Percentiles rank a stretch among this genome's conserved stretches.
Evolutionary conservation across 2,329 filamentous ascomycete species (phyloP).

Genomic region (Hirsutella thompsonii): DNA sequence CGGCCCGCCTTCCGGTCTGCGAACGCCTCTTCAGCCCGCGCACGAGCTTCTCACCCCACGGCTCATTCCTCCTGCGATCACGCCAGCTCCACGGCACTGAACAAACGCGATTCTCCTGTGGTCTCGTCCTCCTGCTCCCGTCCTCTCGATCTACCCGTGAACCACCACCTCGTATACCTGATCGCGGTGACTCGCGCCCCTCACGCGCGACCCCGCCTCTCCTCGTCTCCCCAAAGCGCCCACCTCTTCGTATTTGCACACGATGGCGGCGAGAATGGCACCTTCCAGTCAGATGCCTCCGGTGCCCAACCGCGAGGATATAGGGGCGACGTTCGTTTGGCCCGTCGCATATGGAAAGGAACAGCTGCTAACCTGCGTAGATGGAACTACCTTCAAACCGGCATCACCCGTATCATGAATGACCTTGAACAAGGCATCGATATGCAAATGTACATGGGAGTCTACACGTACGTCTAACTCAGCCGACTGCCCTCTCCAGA

Average conservation of each 20-base stretch:
- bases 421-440: conserved; percentile 87
- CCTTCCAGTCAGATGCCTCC: conserved; percentile 36
- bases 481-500: neutral
- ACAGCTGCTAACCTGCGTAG: conserved; percentile 29
- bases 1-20: neutral
- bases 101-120: no score
- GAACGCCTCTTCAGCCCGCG: neutral
- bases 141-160: neutral
- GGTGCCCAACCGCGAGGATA: conserved; percentile 49
- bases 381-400: conserved; percentile 80
- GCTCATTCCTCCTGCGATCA: neutral
- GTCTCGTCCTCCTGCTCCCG: neutral
- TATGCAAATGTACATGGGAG: conserved; percentile 93
- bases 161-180: neutral
- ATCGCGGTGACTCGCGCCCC: neutral
- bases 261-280: conserved; percentile 23
- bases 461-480: conserved; percentile 61
- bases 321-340: conserved; percentile 32
- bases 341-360: neutral
- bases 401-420: conserved; percentile 87
- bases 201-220: conserved; percentile 3
- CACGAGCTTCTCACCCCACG: neutral
- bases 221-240: neutral
- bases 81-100: neutral
- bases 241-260: neutral